These are phyloP conservation scores for Cladosporium sp. DNA, from an alignment of 2,329 filamentous ascomycete genomes.

Conservation along the genomic window DNA sequence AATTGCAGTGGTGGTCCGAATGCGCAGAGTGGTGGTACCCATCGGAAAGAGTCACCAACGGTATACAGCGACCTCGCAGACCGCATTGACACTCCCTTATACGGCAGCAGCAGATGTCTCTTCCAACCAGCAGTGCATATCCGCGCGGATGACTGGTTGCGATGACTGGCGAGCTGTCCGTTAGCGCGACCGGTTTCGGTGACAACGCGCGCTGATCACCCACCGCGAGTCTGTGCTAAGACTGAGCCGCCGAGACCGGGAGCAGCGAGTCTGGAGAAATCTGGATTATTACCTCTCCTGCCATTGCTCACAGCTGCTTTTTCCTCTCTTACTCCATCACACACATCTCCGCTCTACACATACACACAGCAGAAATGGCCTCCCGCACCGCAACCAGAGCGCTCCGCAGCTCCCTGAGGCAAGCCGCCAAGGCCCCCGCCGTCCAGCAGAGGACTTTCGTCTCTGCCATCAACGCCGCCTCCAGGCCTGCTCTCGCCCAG, in stretches of 20 bases:
- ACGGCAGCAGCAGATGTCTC: background rate
- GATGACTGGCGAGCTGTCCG: background rate
- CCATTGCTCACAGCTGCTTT: conserved; percentile 16
- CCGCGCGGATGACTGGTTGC: background rate
- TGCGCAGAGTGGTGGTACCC: background rate
- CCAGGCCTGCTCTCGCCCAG: conserved; percentile 45
- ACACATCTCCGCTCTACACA: conserved; percentile 16
- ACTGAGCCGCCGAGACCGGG: conserved; percentile 13
- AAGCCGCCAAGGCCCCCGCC: conserved; percentile 50
- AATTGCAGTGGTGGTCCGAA: background rate
- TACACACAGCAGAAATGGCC: conserved; percentile 60
- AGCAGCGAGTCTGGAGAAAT: conserved; percentile 15
- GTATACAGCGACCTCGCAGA: conserved; percentile 5
- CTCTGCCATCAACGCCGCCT: conserved; percentile 55
- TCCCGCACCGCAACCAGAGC: conserved; percentile 69
- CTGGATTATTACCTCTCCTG: conserved; percentile 16
- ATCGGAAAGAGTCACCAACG: background rate
- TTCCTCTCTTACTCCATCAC: background rate
- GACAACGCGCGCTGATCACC: conserved; percentile 6
- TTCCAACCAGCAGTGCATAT: background rate
- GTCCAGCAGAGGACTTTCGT: conserved; percentile 60
- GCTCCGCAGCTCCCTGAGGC: conserved; percentile 58
- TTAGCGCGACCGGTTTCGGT: conserved; percentile 15
- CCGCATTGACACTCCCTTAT: conserved; percentile 2
- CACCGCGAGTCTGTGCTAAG: background rate